phyloP scores from a whole-genome alignment of 805 yeast genomes.

The Sugiyamaella chiloensis region DNA sequence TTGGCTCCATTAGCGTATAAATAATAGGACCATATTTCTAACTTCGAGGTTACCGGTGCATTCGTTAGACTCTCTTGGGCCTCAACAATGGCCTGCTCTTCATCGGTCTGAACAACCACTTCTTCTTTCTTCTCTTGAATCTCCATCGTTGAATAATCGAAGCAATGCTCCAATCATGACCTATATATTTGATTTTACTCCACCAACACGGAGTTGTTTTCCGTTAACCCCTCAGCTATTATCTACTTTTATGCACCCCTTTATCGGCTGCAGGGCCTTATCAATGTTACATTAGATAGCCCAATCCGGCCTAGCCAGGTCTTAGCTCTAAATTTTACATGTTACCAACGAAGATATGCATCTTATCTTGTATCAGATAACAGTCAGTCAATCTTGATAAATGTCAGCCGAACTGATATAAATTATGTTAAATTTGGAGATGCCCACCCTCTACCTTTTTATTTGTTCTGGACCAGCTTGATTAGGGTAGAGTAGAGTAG shows the following conservation, averaged over 20 bases:
- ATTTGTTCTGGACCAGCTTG: no score
- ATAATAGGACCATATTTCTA: constrained; percentile 14
- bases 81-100: constrained; percentile 9
- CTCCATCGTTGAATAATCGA: not conserved
- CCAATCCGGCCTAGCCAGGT: no score
- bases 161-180: not conserved
- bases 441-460: no score
- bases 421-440: no score
- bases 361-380: no score
- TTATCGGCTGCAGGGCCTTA: no score
- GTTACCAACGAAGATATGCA: no score
- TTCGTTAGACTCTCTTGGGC: constrained; percentile 8
- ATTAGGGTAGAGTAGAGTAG: no score
- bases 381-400: no score
- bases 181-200: not conserved
- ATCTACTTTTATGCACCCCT: no score
- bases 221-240: not conserved
- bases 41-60: constrained; percentile 12
- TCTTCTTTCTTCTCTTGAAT: not conserved
- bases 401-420: no score
- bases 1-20: constrained; percentile 17
- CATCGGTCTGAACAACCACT: not conserved
- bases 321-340: no score
- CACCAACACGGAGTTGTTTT: not conserved
- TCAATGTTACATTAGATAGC: not conserved